Evolutionary conservation across 2,329 filamentous ascomycete genomes (phyloP), one percentile per base, ranked within the genome.

Genomic region (Pseudocercospora fuligena): DNA sequence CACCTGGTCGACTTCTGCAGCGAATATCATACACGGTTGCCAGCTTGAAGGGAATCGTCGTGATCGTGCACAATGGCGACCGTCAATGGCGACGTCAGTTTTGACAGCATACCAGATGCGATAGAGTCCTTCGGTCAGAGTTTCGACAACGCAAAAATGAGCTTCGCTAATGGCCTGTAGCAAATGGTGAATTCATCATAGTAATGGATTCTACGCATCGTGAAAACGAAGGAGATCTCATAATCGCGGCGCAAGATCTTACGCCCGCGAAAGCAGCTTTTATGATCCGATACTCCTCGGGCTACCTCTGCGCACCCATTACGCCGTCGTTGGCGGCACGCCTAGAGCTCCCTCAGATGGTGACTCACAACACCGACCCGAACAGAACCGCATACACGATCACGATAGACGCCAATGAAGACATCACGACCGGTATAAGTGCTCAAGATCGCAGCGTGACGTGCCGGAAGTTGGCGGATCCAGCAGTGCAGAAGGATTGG

Each of bases 181-280:
- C 73, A 59, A 69, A 63, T 72, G 93, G 93, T 80, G 90, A 98
- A 78, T 98, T 98, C 86, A 90, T 99, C 78, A 89, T 99, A 69
- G 94, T 97, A 43, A 92, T 99, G 76, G 95, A 99, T 84, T 92
- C 92, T 73, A 89, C 93, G 70, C 88, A 90, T 69, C 94, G 95
- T 80, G 95, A 99, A 81, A 99, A 99, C 80, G 95, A 99, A 86
- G 95, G 94, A 80, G 95, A 99, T 82, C 88, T 99, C 58, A 97
- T 98, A 80, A 96, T 98, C 77, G 92, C 95, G 72, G 94, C 93
- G 69, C 84, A 93, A 72, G 87, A 91, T 75, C 83, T 97, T 70
- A 97, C 94, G 8, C 86, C 93, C 25, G 87, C 92, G 71, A 94
- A 98, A 82, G 96, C 97, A 89, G 92, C 93, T 75, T 99, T 97